Evolutionary conservation across 495 filamentous ascomycete species (phyloP), one percentile per base, ranked within the genome.

Genomic region (Lentithecium fluviatile): DNA sequence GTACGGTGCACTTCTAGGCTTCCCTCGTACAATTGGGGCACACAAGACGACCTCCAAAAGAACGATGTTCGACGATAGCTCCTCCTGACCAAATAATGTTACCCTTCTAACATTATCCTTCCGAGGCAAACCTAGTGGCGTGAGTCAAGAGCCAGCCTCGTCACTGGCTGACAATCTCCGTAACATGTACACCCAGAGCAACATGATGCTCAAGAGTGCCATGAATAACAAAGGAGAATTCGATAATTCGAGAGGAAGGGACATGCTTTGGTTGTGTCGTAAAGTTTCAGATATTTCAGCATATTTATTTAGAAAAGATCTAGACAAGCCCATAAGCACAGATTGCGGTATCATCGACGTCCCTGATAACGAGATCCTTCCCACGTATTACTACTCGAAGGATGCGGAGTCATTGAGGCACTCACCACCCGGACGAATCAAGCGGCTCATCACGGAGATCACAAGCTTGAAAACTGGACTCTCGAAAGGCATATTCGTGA

Each of bases 401-500:
- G 13, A 46, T 7, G 20, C 73, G 0, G n/a, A 36, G 11, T 19
- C 13, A 2, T 52, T 72, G 12, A 24, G 7, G 11, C 49, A 48
- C 19, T 45, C 69, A 1, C 40, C 56, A 4, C 47, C 45, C 5
- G 70, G 67, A 17, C 79, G 81, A 6, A 79, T 85, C 78, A 77
- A 74, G 57, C 72, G 74, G 19, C 62, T 86, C 21, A 72, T 80
- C 13, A 79, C 76, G 1, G 82, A 87, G 59, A 43, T 83, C 32
- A 71, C 79, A 1, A 76, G 71, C 0, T 70, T 85, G 40, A 73
- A 73, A 29, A 77, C 79, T 2, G 75, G 74, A 19, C 73, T 87
- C 1, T 82, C 83, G 0, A 72, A 78, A 12, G 82, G 83, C 12
- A 84, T 87, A 56, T 86, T 81, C 60, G 74, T 87, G 32, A 78